Evolutionary conservation across 345 rosid genomes (phyloP).

Genomic region (Lumnitzera littorea): DNA sequence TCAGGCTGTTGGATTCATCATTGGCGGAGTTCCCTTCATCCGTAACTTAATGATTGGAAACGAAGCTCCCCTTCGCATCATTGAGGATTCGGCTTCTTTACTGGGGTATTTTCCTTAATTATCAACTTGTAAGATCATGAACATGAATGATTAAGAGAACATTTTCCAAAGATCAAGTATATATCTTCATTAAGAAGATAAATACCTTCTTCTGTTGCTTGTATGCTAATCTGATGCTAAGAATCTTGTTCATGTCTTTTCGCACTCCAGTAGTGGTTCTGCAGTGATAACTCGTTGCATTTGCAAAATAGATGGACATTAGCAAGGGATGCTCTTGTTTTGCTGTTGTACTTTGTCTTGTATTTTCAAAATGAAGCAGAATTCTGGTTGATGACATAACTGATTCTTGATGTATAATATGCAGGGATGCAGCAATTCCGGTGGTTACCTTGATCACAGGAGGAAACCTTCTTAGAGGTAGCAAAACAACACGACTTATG

Average conservation of each 20-base stretch:
- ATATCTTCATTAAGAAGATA: no score
- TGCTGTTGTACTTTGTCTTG: no score
- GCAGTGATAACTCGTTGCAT: no score
- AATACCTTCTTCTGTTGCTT: neutral
- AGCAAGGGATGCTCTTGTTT: no score
- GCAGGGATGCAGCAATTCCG: slow-evolving; percentile 41
- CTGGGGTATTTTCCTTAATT: slow-evolving; percentile 22
- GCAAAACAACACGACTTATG: neutral
- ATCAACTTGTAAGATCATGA: neutral
- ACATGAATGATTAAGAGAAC: no score
- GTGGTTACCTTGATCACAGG: slow-evolving; percentile 34
- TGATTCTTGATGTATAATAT: neutral
- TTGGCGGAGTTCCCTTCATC: slow-evolving; percentile 31
- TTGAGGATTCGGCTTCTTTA: slow-evolving; percentile 29
- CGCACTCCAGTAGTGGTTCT: no score
- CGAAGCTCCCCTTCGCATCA: slow-evolving; percentile 29
- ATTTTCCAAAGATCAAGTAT: no score
- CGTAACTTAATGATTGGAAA: slow-evolving; percentile 26
- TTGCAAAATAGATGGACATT: no score
- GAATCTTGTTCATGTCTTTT: no score
- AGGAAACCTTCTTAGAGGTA: slow-evolving; percentile 35
- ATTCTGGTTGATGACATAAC: neutral
- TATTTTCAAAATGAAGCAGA: no score
- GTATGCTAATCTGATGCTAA: no score
- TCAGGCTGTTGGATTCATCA: slow-evolving; percentile 33